phyloP scores from a whole-genome alignment of 139 green algal species.

The Chlamydomonas sphaeroides region DNA sequence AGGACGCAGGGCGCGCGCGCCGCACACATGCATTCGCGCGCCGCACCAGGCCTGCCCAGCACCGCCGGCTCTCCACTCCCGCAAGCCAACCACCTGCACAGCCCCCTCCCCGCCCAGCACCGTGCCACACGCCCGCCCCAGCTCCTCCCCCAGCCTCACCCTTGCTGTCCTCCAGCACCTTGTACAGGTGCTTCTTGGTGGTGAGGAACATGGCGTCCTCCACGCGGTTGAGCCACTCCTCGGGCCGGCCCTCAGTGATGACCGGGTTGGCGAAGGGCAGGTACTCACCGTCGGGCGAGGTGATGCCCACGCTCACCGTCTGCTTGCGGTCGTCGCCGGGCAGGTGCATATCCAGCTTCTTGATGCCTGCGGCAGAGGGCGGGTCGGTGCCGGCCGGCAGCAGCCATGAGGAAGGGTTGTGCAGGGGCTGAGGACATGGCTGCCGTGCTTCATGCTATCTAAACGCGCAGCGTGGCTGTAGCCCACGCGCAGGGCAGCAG shows the following conservation, averaged over 20 bases:
- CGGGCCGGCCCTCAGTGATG: conserved; percentile 80
- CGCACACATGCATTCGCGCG: no score
- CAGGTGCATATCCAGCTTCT: conserved; percentile 82
- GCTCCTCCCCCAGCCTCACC: conserved; percentile 26
- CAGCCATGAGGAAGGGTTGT: background rate
- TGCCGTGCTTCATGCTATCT: no score
- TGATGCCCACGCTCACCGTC: conserved; percentile 72
- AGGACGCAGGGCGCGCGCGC: background rate
- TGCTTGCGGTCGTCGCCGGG: conserved; percentile 76
- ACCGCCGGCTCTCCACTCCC: no score
- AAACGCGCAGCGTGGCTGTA: no score
- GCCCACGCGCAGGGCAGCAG: no score
- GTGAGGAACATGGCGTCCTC: conserved; percentile 89
- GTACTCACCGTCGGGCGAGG: conserved; percentile 84
- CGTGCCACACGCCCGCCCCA: no score
- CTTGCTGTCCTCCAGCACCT: conserved; percentile 63
- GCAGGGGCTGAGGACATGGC: no score
- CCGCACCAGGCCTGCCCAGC: no score
- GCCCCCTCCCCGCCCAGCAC: no score
- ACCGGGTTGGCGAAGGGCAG: conserved; percentile 75
- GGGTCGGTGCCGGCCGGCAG: no score
- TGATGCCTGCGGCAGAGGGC: conserved; percentile 79
- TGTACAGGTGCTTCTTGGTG: conserved; percentile 84
- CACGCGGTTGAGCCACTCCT: conserved; percentile 91
- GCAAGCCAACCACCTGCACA: no score